Evolutionary conservation across 225 moss, liverwort and hornwort genomes (phyloP).

Genomic region (Physcomitrellopsis africana): DNA sequence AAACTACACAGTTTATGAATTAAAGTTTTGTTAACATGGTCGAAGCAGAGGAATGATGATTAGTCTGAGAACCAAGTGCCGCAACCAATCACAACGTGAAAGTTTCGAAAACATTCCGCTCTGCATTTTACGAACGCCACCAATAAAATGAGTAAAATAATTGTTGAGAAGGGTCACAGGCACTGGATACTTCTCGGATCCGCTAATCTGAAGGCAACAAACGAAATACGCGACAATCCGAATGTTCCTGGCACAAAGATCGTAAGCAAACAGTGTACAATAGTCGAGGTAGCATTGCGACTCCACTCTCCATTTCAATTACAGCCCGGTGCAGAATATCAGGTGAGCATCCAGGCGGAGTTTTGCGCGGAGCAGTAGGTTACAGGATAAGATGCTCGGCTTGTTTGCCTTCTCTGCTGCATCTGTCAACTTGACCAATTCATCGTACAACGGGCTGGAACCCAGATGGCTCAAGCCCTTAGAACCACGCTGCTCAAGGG

Average conservation of each 20-base stretch:
- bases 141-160: too few species aligned
- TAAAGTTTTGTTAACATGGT: neutral
- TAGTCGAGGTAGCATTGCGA: slow-evolving; percentile 65
- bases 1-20: neutral
- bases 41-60: neutral
- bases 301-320: slow-evolving; percentile 73
- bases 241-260: slow-evolving; percentile 24
- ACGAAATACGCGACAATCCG: neutral
- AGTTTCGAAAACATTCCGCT: too few species aligned
- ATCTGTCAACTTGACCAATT: slow-evolving; percentile 76
- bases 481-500: slow-evolving; percentile 28
- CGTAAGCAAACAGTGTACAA: slow-evolving; percentile 83
- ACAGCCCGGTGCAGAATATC: slow-evolving; percentile 61
- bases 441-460: slow-evolving; percentile 68
- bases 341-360: slow-evolving; percentile 68
- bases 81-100: neutral
- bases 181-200: too few species aligned
- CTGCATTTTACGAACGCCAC: too few species aligned
- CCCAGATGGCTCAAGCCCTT: slow-evolving; percentile 36
- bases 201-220: too few species aligned
- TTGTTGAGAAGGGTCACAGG: too few species aligned
- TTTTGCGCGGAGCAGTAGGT: slow-evolving; percentile 88
- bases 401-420: slow-evolving; percentile 60
- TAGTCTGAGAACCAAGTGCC: neutral
- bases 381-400: slow-evolving; percentile 70